Conservation (phyloP, 345 rosid genomes). For the Lepidium aucheri region DNA sequence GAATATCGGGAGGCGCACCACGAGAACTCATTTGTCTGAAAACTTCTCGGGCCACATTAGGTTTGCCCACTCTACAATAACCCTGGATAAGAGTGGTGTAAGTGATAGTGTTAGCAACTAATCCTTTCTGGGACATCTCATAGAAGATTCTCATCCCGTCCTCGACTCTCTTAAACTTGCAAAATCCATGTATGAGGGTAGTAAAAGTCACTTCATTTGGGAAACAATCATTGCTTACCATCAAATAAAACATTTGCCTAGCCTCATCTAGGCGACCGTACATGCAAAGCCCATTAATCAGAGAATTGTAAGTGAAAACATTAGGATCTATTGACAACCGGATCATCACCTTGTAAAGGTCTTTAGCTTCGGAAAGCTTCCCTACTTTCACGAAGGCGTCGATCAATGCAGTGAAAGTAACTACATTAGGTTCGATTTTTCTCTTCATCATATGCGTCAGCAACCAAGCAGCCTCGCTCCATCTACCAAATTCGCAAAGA, state of each 20-base stretch:
- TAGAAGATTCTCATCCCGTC: not conserved
- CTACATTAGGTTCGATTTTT: conserved; percentile 15
- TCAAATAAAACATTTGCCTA: conserved; percentile 8
- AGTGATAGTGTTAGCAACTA: conserved; percentile 19
- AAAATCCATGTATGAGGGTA: conserved; percentile 25
- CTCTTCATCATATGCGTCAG: conserved; percentile 17
- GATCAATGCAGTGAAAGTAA: conserved; percentile 25
- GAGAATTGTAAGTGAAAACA: conserved; percentile 32
- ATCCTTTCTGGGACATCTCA: conserved; percentile 5
- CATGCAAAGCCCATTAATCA: conserved; percentile 33
- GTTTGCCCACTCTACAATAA: conserved; percentile 11
- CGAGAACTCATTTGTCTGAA: conserved; percentile 12
- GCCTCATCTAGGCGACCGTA: conserved; percentile 26
- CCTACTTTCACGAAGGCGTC: conserved; percentile 17
- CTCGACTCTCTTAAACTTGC: conserved; percentile 14
- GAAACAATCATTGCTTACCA: conserved; percentile 8
- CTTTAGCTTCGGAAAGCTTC: conserved; percentile 23
- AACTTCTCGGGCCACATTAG: conserved; percentile 6
- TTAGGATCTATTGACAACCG: conserved; percentile 18
- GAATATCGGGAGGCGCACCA: conserved; percentile 9
- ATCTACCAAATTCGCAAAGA: conserved; percentile 21
- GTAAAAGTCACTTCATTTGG: conserved; percentile 28
- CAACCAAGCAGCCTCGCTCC: conserved; percentile 3
- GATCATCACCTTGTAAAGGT: conserved; percentile 20
- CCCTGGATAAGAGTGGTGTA: conserved; percentile 22